Conservation (phyloP, 768 basidiomycete genomes). For the Hortiboletus campestris region DNA sequence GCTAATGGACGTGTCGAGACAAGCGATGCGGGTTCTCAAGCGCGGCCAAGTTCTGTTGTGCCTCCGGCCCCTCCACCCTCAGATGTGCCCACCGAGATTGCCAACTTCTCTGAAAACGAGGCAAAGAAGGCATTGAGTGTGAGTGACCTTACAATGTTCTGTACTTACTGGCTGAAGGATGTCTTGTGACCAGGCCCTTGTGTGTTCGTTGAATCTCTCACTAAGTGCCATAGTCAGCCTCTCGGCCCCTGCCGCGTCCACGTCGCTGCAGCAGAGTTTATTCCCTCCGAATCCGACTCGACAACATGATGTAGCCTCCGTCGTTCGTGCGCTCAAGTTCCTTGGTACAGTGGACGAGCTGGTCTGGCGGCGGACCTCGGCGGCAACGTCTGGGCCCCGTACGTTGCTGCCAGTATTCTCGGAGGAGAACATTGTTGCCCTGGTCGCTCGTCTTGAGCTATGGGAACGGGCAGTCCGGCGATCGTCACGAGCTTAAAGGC, state of each 20-base stretch:
- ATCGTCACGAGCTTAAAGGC: conserved; percentile 13
- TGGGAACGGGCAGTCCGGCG: conserved; percentile 31
- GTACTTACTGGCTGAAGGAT: not conserved
- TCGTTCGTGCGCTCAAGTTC: conserved; percentile 26
- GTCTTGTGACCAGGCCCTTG: conserved; percentile 9
- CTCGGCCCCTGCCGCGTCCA: not conserved
- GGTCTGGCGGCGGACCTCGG: conserved; percentile 25
- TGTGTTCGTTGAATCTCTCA: conserved; percentile 13
- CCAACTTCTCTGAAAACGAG: conserved; percentile 21
- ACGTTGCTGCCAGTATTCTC: conserved; percentile 19
- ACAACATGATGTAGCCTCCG: conserved; percentile 20
- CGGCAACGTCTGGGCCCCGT: conserved; percentile 3
- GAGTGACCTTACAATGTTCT: not conserved
- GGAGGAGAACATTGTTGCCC: conserved; percentile 23
- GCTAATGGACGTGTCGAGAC: not conserved
- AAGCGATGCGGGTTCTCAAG: not conserved
- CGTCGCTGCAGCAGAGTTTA: not conserved
- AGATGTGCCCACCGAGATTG: conserved; percentile 14
- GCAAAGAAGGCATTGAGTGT: conserved; percentile 23
- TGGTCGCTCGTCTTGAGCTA: conserved; percentile 26
- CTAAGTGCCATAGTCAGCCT: not conserved
- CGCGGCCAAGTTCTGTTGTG: not conserved
- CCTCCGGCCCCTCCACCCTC: not conserved
- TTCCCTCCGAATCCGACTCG: not conserved
- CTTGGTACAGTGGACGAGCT: conserved; percentile 27